phyloP scores from a whole-genome alignment of 306 rosid species.

The Senna siamea region DNA sequence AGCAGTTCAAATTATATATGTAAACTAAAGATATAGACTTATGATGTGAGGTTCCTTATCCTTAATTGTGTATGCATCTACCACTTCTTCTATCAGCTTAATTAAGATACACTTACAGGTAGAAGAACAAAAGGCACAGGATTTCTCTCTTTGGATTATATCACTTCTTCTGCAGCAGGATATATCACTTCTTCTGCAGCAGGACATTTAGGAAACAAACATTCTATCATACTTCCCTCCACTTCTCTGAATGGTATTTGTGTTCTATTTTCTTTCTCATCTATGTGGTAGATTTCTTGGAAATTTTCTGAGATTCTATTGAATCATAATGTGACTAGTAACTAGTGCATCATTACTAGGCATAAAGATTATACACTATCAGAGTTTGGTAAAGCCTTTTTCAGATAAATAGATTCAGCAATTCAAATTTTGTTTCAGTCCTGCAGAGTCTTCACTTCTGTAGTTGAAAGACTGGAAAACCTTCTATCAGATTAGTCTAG shows the following conservation, averaged over 20 bases:
- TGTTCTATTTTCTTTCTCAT: conserved; percentile 39
- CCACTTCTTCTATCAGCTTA: conserved; percentile 56
- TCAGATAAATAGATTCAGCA: neutral
- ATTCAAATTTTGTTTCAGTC: conserved; percentile 12
- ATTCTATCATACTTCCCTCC: conserved; percentile 83
- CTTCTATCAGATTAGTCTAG: neutral
- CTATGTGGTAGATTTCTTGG: neutral
- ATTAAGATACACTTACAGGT: no score
- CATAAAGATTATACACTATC: no score
- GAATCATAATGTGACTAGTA: no score
- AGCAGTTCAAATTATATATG: neutral
- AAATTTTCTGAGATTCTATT: no score
- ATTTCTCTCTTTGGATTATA: no score
- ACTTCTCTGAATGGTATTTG: conserved; percentile 65
- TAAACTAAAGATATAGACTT: neutral
- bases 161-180: no score
- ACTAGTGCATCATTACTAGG: no score
- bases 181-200: conserved; percentile 68
- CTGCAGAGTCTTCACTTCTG: neutral
- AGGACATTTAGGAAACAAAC: conserved; percentile 79
- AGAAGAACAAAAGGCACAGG: no score
- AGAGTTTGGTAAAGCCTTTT: conserved; percentile 1
- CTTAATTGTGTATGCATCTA: neutral
- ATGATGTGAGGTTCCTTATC: neutral
- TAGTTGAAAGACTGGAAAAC: conserved; percentile 18